Conservation (phyloP, 129 eudicot genomes). For the Gnaphalium uliginosum region DNA sequence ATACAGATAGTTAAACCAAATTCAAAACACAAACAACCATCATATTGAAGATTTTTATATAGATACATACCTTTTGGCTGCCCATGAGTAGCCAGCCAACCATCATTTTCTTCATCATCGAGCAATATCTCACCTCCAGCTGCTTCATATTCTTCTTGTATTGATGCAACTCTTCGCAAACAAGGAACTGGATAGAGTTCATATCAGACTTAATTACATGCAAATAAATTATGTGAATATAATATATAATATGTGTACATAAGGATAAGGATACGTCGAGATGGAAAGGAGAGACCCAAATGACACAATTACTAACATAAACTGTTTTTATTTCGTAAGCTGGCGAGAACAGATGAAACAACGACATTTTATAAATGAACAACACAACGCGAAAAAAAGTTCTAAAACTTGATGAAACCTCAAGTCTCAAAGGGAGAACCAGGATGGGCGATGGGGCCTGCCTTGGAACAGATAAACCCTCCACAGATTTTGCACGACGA, state of each 20-base stretch:
- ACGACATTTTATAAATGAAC: background rate
- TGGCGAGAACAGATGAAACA: background rate
- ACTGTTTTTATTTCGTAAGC: too few relatives aligned
- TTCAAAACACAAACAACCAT: slow-evolving; percentile 4
- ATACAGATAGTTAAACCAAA: slow-evolving; percentile 24
- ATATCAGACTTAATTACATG: slow-evolving; percentile 1
- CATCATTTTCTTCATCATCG: slow-evolving; percentile 86
- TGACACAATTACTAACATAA: background rate
- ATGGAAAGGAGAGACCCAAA: background rate
- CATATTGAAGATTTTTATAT: background rate
- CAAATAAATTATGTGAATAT: background rate
- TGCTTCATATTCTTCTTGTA: slow-evolving; percentile 95
- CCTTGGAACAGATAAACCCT: slow-evolving; percentile 9
- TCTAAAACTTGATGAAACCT: background rate
- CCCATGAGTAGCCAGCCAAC: slow-evolving; percentile 99
- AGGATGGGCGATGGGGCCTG: background rate
- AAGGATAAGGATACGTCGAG: background rate
- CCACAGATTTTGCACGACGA: slow-evolving; percentile 11
- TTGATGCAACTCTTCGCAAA: slow-evolving; percentile 84
- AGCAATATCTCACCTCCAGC: slow-evolving; percentile 95
- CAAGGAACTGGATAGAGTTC: slow-evolving; percentile 67
- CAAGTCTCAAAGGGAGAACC: background rate
- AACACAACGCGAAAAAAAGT: background rate
- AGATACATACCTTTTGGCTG: slow-evolving; percentile 71
- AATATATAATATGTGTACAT: background rate